Evolutionary conservation across 768 basidiomycete species (phyloP).

Genomic region (Postia placenta): DNA sequence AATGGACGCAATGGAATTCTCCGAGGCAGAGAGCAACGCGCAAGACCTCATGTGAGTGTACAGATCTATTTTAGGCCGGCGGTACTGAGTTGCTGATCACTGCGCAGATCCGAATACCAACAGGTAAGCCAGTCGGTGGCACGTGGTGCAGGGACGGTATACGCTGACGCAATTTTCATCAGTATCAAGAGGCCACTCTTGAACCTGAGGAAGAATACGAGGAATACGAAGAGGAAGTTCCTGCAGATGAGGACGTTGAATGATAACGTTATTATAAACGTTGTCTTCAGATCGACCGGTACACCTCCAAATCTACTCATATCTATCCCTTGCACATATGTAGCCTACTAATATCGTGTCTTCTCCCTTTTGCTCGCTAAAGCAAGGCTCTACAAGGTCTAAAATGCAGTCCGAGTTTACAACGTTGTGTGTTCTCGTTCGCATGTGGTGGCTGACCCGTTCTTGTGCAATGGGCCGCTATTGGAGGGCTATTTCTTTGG

Average conservation of each 20-base stretch:
- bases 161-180: background rate
- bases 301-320: background rate
- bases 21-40: constrained; percentile 82
- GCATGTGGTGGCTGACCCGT: too few species aligned
- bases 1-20: constrained; percentile 85
- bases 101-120: constrained; percentile 79
- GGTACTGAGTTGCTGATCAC: constrained; percentile 6
- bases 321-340: background rate
- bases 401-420: too few species aligned
- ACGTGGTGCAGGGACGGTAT: background rate
- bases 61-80: background rate
- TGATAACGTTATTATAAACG: background rate
- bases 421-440: too few species aligned
- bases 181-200: constrained; percentile 58
- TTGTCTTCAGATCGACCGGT: background rate
- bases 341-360: background rate
- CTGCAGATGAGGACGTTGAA: constrained; percentile 1
- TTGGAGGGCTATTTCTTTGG: too few species aligned
- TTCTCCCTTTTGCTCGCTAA: background rate
- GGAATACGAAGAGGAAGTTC: constrained; percentile 16
- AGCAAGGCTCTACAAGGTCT: background rate
- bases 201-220: constrained; percentile 28
- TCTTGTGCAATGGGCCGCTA: too few species aligned
- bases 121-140: constrained; percentile 40
- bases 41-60: constrained; percentile 70